These are phyloP conservation scores for Pythium phragmitis DNA, from an alignment of 352 stramenopile genomes.

Conservation along the genomic window DNA sequence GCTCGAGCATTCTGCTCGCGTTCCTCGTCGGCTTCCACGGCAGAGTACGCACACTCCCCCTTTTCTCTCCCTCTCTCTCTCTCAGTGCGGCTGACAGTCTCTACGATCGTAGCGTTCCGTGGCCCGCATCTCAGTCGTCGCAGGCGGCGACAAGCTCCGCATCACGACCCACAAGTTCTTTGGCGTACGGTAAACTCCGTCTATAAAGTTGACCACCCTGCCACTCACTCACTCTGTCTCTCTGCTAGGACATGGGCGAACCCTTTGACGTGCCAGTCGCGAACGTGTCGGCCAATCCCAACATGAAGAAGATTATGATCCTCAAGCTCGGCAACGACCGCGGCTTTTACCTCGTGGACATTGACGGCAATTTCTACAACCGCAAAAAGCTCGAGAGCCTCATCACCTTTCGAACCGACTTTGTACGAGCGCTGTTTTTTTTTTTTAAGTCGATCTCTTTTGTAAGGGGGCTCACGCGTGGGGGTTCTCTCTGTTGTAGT, in stretches of 20 bases:
- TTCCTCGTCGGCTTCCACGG: conserved; percentile 83
- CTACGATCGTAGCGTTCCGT: conserved; percentile 53
- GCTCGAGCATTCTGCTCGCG: conserved; percentile 76
- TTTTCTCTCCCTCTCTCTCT: not conserved
- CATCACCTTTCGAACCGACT: conserved; percentile 83
- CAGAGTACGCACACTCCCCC: conserved; percentile 34
- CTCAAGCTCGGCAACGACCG: conserved; percentile 73
- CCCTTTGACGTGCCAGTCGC: conserved; percentile 68
- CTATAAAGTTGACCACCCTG: not conserved
- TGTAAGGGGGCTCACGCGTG: not conserved
- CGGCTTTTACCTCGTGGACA: conserved; percentile 81
- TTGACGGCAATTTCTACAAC: conserved; percentile 83
- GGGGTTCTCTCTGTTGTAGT: conserved; percentile 26
- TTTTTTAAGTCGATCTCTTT: not conserved
- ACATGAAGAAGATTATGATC: conserved; percentile 87
- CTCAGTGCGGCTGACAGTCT: not conserved
- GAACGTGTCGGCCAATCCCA: conserved; percentile 72
- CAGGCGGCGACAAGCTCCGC: conserved; percentile 74
- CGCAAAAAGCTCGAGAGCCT: conserved; percentile 84
- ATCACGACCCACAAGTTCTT: conserved; percentile 90
- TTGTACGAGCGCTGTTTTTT: conserved; percentile 36
- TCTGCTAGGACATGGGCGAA: conserved; percentile 48
- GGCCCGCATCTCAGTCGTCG: conserved; percentile 73
- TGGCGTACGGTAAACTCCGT: conserved; percentile 36
- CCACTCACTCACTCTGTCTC: not conserved